Evolutionary conservation across 345 rosid genomes (phyloP).

Genomic region (Eucalyptus leucophloia): DNA sequence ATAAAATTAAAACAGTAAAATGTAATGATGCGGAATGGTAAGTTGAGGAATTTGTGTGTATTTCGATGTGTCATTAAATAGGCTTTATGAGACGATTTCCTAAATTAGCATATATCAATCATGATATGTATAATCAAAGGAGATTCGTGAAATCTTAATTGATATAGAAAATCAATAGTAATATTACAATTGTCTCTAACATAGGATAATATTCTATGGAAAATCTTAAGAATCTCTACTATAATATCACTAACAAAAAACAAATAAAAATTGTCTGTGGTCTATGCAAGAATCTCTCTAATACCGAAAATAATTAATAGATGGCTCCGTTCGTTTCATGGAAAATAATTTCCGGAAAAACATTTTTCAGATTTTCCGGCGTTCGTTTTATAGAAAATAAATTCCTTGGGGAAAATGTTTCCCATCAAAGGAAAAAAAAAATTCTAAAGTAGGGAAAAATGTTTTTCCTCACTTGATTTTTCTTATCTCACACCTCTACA

Average conservation of each 20-base stretch:
- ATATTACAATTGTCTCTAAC: too few species aligned
- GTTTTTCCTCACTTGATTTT: too few species aligned
- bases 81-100: background rate
- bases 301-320: background rate
- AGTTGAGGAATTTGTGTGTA: background rate
- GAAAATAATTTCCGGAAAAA: too few species aligned
- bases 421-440: too few species aligned
- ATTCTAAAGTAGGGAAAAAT: too few species aligned
- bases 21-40: background rate
- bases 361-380: rapidly evolving
- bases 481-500: too few species aligned
- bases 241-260: background rate
- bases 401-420: too few species aligned
- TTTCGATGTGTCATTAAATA: too few species aligned
- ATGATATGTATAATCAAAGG: background rate
- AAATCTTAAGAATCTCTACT: background rate
- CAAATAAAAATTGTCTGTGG: too few species aligned
- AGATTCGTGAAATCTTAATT: background rate
- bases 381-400: too few species aligned
- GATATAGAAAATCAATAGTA: too few species aligned
- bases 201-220: background rate
- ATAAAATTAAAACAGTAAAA: background rate
- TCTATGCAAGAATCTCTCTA: background rate
- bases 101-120: background rate
- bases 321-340: background rate